Evolutionary conservation across 257 asterid species (phyloP).

Genomic region (Nicotiana noctiflora): DNA sequence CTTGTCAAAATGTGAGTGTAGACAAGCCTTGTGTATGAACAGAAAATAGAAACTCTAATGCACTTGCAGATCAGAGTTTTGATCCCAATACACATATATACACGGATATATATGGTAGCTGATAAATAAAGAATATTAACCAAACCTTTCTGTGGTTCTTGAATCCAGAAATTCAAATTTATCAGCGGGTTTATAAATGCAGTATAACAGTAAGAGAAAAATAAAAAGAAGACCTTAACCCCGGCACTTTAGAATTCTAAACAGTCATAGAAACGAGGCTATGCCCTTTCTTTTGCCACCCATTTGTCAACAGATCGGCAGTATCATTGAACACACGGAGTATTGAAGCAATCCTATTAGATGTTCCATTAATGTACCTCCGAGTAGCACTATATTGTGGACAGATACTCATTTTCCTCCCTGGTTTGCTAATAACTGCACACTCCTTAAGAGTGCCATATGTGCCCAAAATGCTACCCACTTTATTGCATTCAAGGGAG

Average conservation of each 20-base stretch:
- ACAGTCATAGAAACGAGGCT: not conserved
- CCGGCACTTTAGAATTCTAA: not conserved
- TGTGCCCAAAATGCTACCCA: too few species aligned
- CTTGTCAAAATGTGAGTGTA: not conserved
- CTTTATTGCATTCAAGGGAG: too few species aligned
- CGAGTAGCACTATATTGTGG: too few species aligned
- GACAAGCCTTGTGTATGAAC: not conserved
- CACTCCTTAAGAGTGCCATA: too few species aligned
- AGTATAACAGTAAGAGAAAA: not conserved
- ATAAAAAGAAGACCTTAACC: not conserved
- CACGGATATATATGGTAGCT: too few species aligned
- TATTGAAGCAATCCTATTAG: too few species aligned
- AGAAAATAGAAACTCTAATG: not conserved
- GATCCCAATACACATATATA: not conserved
- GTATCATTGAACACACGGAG: too few species aligned
- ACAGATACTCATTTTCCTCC: too few species aligned
- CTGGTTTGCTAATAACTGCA: too few species aligned
- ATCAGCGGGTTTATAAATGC: not conserved
- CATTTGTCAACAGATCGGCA: not conserved
- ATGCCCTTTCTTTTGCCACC: not conserved
- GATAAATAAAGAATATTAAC: not conserved
- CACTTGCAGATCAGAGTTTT: not conserved
- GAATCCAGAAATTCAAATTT: not conserved
- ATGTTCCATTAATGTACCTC: too few species aligned
- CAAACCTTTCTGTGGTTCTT: not conserved